These are phyloP conservation scores for Daldinia vernicosa DNA, from an alignment of 495 filamentous ascomycete species.

Conservation along the genomic window DNA sequence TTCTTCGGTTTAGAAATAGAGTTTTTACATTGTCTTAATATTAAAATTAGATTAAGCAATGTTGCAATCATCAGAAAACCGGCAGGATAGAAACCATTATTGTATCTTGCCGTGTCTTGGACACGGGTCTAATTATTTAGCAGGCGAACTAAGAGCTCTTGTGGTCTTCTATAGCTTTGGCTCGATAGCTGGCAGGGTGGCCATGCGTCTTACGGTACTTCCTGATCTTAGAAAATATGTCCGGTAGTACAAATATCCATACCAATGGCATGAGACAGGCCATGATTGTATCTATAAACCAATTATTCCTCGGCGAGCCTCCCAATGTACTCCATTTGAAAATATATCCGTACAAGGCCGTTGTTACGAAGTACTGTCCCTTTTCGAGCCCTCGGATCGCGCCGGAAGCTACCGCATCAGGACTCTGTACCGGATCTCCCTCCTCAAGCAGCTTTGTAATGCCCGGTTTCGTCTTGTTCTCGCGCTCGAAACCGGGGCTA, in stretches of 20 bases:
- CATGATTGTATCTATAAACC: constrained; percentile 68
- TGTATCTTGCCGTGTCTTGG: neutral
- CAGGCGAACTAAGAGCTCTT: neutral
- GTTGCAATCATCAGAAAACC: neutral
- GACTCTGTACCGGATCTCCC: constrained; percentile 78
- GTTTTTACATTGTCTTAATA: neutral
- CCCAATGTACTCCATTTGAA: constrained; percentile 71
- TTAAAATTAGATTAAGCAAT: neutral
- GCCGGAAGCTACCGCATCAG: constrained; percentile 75
- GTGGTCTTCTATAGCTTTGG: constrained; percentile 26
- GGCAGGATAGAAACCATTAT: neutral
- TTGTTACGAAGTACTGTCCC: constrained; percentile 80
- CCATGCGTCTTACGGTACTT: constrained; percentile 68
- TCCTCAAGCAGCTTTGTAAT: constrained; percentile 86
- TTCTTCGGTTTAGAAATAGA: neutral
- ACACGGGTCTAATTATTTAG: neutral
- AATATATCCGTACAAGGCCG: constrained; percentile 70
- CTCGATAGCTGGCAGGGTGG: constrained; percentile 53
- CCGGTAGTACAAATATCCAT: constrained; percentile 68
- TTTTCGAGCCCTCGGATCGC: constrained; percentile 79
- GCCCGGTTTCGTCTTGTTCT: constrained; percentile 82
- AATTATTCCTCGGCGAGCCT: constrained; percentile 66
- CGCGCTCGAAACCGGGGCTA: constrained; percentile 76
- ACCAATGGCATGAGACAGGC: constrained; percentile 63
- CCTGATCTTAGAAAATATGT: constrained; percentile 67